phyloP scores from a whole-genome alignment of 805 yeast species.

The Ogataea salicorniae region DNA sequence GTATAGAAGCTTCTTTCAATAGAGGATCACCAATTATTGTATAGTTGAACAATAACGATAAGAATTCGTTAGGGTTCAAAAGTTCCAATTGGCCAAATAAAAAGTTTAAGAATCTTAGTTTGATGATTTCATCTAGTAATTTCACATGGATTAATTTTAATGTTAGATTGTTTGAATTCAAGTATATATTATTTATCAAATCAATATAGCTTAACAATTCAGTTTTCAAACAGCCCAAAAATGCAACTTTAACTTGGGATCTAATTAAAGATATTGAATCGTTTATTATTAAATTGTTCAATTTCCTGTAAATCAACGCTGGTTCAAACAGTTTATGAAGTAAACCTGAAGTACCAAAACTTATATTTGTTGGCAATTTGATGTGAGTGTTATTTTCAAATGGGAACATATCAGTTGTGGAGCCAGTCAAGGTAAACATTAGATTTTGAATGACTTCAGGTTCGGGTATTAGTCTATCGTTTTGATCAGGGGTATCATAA shows the following conservation, averaged over 20 bases:
- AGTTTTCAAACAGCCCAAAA: slow-evolving; percentile 41
- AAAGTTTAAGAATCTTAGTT: slow-evolving; percentile 51
- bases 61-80: slow-evolving; percentile 43
- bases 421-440: slow-evolving; percentile 54
- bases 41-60: slow-evolving; percentile 46
- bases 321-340: slow-evolving; percentile 62
- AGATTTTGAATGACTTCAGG: slow-evolving; percentile 41
- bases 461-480: slow-evolving; percentile 31
- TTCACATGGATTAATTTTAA: slow-evolving; percentile 32
- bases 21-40: slow-evolving; percentile 60
- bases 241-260: slow-evolving; percentile 61
- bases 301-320: slow-evolving; percentile 54
- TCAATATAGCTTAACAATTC: slow-evolving; percentile 33
- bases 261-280: slow-evolving; percentile 19
- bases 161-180: slow-evolving; percentile 29
- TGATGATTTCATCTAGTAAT: slow-evolving; percentile 47
- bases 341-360: slow-evolving; percentile 51
- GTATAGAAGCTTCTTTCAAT: slow-evolving; percentile 38
- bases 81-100: slow-evolving; percentile 32
- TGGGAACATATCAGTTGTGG: slow-evolving; percentile 53
- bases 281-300: slow-evolving; percentile 32
- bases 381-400: slow-evolving; percentile 32
- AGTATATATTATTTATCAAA: slow-evolving; percentile 32
- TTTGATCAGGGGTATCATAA: slow-evolving; percentile 20
- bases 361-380: slow-evolving; percentile 46